Evolutionary conservation across 2,329 filamentous ascomycete species (phyloP).

Genomic region (Aureobasidium melanogenum): DNA sequence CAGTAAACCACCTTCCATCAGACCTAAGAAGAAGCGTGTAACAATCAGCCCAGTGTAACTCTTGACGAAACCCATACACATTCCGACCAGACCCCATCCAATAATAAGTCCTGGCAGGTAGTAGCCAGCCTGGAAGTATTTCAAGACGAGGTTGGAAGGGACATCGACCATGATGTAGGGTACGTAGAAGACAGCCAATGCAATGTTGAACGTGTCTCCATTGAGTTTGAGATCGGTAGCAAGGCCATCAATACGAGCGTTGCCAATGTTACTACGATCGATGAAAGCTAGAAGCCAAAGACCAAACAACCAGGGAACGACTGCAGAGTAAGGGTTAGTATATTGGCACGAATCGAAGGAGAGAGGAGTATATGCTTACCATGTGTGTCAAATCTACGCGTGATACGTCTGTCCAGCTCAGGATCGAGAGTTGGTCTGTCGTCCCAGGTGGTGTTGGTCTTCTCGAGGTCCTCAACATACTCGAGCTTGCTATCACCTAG

Average conservation of each 20-base stretch:
- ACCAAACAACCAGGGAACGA: conserved; percentile 38
- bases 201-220: conserved; percentile 30
- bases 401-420: conserved; percentile 27
- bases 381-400: conserved; percentile 34
- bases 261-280: conserved; percentile 34
- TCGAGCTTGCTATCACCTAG: conserved; percentile 1
- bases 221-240: conserved; percentile 30
- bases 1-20: conserved; percentile 34
- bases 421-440: conserved; percentile 13
- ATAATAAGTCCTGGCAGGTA: conserved; percentile 33
- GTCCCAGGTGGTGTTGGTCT: conserved; percentile 15
- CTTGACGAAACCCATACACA: conserved; percentile 34
- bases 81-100: conserved; percentile 32
- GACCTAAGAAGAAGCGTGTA: conserved; percentile 32
- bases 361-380: conserved; percentile 5
- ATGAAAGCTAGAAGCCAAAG: conserved; percentile 42
- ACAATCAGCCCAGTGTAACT: conserved; percentile 32
- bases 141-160: conserved; percentile 28
- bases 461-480: conserved; percentile 14
- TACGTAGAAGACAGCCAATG: conserved; percentile 38
- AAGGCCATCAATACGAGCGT: conserved; percentile 36
- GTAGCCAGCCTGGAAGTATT: conserved; percentile 29
- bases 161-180: conserved; percentile 31
- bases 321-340: background rate
- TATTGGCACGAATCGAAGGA: too few species aligned